A percentile compares a stretch with the other conserved stretches of the same genome.
phyloP scores from a whole-genome alignment of 176 grass and related monocot species.

The Miscanthus lutarioriparius region DNA sequence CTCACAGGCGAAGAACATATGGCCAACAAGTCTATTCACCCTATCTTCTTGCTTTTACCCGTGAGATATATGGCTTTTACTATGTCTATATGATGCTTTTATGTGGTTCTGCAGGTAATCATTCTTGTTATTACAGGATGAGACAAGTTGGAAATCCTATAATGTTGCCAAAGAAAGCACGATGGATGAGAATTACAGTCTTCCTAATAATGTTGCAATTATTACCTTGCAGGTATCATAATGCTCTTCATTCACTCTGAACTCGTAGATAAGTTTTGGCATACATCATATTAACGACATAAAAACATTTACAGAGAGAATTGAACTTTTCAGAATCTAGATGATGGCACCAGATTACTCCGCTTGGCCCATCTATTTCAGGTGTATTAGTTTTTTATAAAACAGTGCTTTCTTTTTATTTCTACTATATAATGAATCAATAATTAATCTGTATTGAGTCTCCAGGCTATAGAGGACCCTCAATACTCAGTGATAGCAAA shows the following conservation, averaged over 20 bases:
- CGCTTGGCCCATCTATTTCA: conserved; percentile 87
- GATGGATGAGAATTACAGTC: conserved; percentile 68
- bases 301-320: not conserved
- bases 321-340: conserved; percentile 58
- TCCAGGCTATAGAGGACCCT: conserved; percentile 66
- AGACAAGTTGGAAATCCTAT: conserved; percentile 67
- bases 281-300: not conserved
- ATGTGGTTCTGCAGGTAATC: conserved; percentile 4
- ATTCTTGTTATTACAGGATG: conserved; percentile 51
- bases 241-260: not conserved
- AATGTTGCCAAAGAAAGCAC: conserved; percentile 43
- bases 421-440: conserved; percentile 2
- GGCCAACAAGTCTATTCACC: conserved; percentile 85
- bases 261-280: not conserved
- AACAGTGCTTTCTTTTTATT: conserved; percentile 2
- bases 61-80: conserved; percentile 54
- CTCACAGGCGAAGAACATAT: conserved; percentile 72
- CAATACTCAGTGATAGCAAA: conserved; percentile 60
- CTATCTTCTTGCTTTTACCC: conserved; percentile 80
- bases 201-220: conserved; percentile 86
- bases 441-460: not conserved
- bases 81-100: not conserved
- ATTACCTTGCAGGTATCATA: conserved; percentile 76
- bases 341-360: conserved; percentile 74
- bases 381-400: conserved; percentile 39